Percentiles rank a stretch among this genome's conserved stretches.
Evolutionary conservation across 805 yeast species (phyloP).

Genomic region (Yarrowia phangngaensis): DNA sequence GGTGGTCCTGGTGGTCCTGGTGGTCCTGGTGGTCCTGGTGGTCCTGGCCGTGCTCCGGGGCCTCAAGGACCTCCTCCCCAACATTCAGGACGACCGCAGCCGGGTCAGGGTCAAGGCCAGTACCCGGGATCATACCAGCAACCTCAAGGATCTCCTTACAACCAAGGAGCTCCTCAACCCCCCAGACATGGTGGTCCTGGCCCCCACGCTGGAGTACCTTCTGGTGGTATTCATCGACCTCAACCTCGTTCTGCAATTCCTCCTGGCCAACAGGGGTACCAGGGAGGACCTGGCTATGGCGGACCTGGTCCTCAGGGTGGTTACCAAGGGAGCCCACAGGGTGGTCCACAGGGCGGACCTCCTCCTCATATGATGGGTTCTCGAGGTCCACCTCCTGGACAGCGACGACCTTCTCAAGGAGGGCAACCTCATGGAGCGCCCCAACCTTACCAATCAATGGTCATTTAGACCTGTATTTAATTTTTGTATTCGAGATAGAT

Average conservation of each 20-base stretch:
- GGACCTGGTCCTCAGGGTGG: not conserved
- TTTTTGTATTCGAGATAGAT: constrained; percentile 21
- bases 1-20: constrained; percentile 1
- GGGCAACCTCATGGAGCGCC: constrained; percentile 12
- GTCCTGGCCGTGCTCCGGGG: too few species aligned
- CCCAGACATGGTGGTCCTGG: constrained; percentile 9
- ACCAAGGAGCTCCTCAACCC: not conserved
- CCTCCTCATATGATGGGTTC: constrained; percentile 25
- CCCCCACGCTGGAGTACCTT: not conserved
- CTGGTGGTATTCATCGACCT: constrained; percentile 15
- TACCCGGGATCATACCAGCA: not conserved
- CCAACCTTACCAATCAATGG: constrained; percentile 26
- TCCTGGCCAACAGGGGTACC: constrained; percentile 14
- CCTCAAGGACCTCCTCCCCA: too few species aligned
- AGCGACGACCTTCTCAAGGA: constrained; percentile 22
- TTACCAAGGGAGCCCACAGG: constrained; percentile 1
- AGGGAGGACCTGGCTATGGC: constrained; percentile 7
- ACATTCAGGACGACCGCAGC: constrained; percentile 10
- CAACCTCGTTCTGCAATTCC: constrained; percentile 20
- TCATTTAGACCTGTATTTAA: constrained; percentile 21
- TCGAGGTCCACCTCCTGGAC: constrained; percentile 25
- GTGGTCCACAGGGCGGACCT: constrained; percentile 24
- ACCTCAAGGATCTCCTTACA: not conserved
- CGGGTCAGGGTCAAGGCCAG: not conserved
- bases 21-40: too few species aligned